A percentile compares a stretch with the other conserved stretches of the same genome.
These are phyloP conservation scores for Kazachstania psychrophila DNA, from an alignment of 805 yeast species.

Conservation along the genomic window DNA sequence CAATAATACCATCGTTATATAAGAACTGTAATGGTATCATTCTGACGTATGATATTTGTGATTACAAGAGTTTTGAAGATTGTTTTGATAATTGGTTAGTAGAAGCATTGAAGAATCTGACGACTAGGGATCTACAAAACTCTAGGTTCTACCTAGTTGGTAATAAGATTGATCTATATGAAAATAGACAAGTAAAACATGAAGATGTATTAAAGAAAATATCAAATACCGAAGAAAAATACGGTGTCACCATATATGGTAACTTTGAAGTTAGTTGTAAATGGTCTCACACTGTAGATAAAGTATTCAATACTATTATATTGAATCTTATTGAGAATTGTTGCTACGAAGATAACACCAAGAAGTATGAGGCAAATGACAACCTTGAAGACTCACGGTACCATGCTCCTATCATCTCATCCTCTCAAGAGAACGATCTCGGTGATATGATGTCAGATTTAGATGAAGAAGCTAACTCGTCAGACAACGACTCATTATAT, in stretches of 20 bases:
- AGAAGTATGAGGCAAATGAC: not conserved
- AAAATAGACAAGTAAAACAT: conserved; percentile 32
- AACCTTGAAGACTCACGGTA: not conserved
- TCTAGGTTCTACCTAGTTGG: conserved; percentile 38
- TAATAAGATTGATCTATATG: conserved; percentile 34
- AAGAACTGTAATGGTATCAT: conserved; percentile 40
- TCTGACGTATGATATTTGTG: conserved; percentile 38
- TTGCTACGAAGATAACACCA: conserved; percentile 25
- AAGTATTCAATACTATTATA: conserved; percentile 32
- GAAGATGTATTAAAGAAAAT: conserved; percentile 32
- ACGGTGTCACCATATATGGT: conserved; percentile 31
- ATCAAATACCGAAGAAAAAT: conserved; percentile 24
- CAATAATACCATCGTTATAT: conserved; percentile 36
- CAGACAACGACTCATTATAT: not conserved
- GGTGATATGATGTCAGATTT: not conserved
- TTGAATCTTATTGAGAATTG: conserved; percentile 35
- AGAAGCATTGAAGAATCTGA: conserved; percentile 33
- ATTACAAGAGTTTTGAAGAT: conserved; percentile 30
- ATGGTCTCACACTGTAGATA: conserved; percentile 32
- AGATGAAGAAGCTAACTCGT: conserved; percentile 3
- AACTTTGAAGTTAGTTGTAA: conserved; percentile 42
- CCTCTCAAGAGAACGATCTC: not conserved
- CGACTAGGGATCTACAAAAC: conserved; percentile 20
- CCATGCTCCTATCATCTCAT: not conserved
- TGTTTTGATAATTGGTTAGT: conserved; percentile 35